Evolutionary conservation across 1,284 basidiomycete species (phyloP).

Genomic region (Anthracocystis walkeri): DNA sequence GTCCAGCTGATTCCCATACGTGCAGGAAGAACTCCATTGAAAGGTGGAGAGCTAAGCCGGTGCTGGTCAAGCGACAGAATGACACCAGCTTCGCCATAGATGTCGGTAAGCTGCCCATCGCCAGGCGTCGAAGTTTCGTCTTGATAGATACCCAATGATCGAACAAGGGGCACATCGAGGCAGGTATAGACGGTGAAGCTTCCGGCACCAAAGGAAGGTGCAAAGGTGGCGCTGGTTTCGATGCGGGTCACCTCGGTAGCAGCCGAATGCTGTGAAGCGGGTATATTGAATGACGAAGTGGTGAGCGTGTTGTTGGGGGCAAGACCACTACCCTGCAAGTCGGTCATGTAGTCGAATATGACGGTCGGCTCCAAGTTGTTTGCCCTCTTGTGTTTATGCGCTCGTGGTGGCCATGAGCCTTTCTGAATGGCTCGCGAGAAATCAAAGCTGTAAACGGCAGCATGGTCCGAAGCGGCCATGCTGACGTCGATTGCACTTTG

Average conservation of each 20-base stretch:
- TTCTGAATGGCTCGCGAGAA: constrained; percentile 13
- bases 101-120: background rate
- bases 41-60: constrained; percentile 5
- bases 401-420: constrained; percentile 11
- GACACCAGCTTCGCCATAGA: constrained; percentile 22
- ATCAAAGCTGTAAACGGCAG: constrained; percentile 34
- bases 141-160: constrained; percentile 8
- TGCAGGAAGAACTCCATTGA: constrained; percentile 11
- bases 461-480: constrained; percentile 29
- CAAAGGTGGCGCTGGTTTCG: constrained; percentile 24
- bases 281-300: constrained; percentile 10
- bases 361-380: constrained; percentile 30
- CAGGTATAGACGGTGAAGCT: constrained; percentile 32
- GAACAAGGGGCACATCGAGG: constrained; percentile 32
- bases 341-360: constrained; percentile 42
- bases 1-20: constrained; percentile 45
- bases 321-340: constrained; percentile 22
- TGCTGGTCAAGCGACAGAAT: constrained; percentile 19
- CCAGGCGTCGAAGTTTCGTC: constrained; percentile 1
- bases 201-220: constrained; percentile 40
- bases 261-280: background rate
- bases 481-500: constrained; percentile 15
- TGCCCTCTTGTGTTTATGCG: constrained; percentile 8
- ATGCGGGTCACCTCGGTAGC: constrained; percentile 19
- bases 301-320: constrained; percentile 20